A percentile compares a stretch with the other conserved stretches of the same genome.
Evolutionary conservation across 2,329 filamentous ascomycete species (phyloP).

Genomic region (Colletotrichum sp.): DNA sequence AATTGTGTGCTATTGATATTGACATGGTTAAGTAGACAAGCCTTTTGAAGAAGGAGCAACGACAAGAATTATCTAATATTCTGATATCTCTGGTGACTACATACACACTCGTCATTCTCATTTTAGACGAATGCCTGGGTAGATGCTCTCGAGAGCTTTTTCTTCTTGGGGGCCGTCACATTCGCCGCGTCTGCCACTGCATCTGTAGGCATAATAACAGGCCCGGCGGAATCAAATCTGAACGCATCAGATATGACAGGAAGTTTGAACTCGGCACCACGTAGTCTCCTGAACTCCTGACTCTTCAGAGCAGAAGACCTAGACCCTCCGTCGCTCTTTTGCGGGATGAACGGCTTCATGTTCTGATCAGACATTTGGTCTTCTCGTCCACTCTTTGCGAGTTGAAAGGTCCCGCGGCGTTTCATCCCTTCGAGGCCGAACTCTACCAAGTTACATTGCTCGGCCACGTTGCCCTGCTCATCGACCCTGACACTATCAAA

Average conservation of each 20-base stretch:
- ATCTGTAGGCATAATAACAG: not conserved
- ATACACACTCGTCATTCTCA: fast-evolving
- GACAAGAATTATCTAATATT: not conserved
- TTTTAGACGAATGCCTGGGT: not conserved
- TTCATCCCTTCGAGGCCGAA: not conserved
- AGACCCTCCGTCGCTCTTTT: not conserved
- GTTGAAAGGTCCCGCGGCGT: not conserved
- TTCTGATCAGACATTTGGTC: not conserved
- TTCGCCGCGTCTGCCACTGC: not conserved
- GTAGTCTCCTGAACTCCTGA: not conserved
- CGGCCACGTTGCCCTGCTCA: not conserved
- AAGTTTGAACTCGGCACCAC: not conserved
- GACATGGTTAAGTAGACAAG: not conserved
- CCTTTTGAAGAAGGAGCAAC: not conserved
- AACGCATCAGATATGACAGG: not conserved
- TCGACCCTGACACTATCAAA: not conserved
- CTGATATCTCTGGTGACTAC: not conserved
- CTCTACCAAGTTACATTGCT: not conserved
- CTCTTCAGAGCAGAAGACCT: not conserved
- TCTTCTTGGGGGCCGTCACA: not conserved
- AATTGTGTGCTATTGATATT: not conserved
- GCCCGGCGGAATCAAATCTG: not conserved
- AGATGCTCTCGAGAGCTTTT: not conserved
- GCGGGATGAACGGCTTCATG: not conserved
- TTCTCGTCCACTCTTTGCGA: not conserved